Base-by-base conservation (phyloP, 164 flowering plant genomes). In the Warburgia ugandensis region DNA sequence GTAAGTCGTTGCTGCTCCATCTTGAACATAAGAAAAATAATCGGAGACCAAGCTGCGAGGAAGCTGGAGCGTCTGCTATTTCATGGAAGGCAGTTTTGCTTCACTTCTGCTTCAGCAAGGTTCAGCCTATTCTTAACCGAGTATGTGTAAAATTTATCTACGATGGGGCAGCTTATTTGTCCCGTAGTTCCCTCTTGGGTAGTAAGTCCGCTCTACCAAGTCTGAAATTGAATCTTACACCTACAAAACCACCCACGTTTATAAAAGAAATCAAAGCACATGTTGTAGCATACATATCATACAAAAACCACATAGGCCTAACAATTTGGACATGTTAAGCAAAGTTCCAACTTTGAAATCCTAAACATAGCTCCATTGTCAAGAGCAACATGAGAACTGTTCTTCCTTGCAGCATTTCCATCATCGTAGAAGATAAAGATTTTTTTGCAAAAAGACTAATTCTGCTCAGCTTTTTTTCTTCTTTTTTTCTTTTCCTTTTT, bases 161-260 rank as follows among this genome's bases (percentile, higher is more conserved):
- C 27, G 46, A 43, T 43, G 27, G 23, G 26, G 40, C 25, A 1
- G 16, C 1, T 71, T 58, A 89, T 71, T 80, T 81, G 52, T 84
- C 95, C 17, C 65, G 95, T 28, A 66, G 9, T 63, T 86, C 94
- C 54, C 63, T 72, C 45, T 77, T 86, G 0, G 97, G 97, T 22
- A 90, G 90, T 52, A 82, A 59, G 65, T 90, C 97, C 35, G 41
- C 40, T 63, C 88, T 77, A 63, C 89, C 60, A 50, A 73, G 73
- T 67, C 88, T 74, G 58, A 78, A 64, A 31, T 56, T 65, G 66
- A 81, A 69, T 66, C 81, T 74, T 12, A 62, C 14, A 45, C 92
- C 97, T 83, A 64, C 59, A 51, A 30, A 48, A 59, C 27, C 19
- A 38, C 38, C 19, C 5, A 23, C 29, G 12, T 33, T 12, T 4